A percentile compares a stretch with the other conserved stretches of the same genome.
Evolutionary conservation across 176 grass and related monocot species (phyloP).

Genomic region (Pontederia paniculata): DNA sequence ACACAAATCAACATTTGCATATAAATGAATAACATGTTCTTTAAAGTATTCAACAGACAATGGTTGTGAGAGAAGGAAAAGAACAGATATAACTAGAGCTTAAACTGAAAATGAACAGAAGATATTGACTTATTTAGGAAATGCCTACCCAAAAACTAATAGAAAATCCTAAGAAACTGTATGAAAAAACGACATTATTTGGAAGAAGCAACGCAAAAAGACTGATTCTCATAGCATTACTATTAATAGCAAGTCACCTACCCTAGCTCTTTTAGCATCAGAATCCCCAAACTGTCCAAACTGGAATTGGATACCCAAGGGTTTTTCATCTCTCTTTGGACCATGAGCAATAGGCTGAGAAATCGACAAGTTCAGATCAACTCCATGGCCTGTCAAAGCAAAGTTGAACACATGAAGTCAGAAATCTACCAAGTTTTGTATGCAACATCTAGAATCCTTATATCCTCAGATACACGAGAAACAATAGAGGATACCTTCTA

Average conservation of each 20-base stretch:
- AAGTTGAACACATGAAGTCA: conserved; percentile 7
- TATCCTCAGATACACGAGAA: not conserved
- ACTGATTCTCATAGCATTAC: too few species aligned
- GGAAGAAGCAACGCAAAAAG: too few species aligned
- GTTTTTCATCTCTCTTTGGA: conserved; percentile 51
- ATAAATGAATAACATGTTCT: not conserved
- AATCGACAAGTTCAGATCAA: conserved; percentile 93
- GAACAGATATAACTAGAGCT: not conserved
- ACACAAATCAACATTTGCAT: not conserved
- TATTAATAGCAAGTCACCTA: conserved; percentile 16
- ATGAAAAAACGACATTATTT: too few species aligned
- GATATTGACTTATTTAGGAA: not conserved
- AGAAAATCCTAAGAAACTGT: too few species aligned
- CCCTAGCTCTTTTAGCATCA: conserved; percentile 41
- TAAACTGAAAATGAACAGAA: too few species aligned
- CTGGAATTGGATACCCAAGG: conserved; percentile 42
- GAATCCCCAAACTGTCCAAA: conserved; percentile 37
- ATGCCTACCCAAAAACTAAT: too few species aligned
- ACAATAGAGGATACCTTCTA: conserved; percentile 41
- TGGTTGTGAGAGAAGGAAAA: not conserved
- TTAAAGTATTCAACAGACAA: not conserved
- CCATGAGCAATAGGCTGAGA: conserved; percentile 54
- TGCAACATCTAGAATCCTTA: not conserved
- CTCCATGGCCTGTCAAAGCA: conserved; percentile 31
- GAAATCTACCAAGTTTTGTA: not conserved